Percentiles rank a stretch among this genome's conserved stretches.
phyloP scores from a whole-genome alignment of 768 basidiomycete genomes.

The Lactifluus pinguis region DNA sequence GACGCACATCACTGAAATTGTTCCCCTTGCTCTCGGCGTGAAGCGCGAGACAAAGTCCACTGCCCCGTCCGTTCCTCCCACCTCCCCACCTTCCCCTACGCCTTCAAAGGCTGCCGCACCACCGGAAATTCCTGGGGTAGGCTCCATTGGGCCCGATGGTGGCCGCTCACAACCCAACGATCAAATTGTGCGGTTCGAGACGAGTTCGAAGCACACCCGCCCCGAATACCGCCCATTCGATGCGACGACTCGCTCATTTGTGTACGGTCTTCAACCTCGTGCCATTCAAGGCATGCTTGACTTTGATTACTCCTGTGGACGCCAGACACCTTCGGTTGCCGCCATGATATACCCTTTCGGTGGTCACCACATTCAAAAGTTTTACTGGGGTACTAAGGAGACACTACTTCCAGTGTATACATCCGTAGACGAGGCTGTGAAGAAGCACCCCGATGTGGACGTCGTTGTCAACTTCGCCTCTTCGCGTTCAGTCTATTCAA shows the following conservation, averaged over 20 bases:
- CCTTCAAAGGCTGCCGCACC: conserved; percentile 30
- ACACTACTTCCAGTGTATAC: conserved; percentile 98
- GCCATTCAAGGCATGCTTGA: conserved; percentile 98
- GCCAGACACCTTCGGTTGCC: conserved; percentile 82
- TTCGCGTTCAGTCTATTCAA: conserved; percentile 87
- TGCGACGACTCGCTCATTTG: conserved; percentile 87
- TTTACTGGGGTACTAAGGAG: conserved; percentile 99
- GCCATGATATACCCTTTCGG: conserved; percentile 99
- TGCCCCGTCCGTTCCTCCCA: conserved; percentile 33
- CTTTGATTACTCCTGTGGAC: conserved; percentile 98
- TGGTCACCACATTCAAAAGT: conserved; percentile 99
- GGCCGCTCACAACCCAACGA: conserved; percentile 79
- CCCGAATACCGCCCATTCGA: conserved; percentile 91
- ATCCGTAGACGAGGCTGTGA: conserved; percentile 76
- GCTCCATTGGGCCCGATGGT: conserved; percentile 68
- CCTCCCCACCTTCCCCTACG: conserved; percentile 41
- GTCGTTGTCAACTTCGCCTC: conserved; percentile 98
- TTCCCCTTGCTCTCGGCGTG: conserved; percentile 93
- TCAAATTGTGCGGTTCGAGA: conserved; percentile 84
- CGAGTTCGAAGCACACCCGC: conserved; percentile 35
- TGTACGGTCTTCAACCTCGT: conserved; percentile 97
- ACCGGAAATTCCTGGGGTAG: conserved; percentile 38
- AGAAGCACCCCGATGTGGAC: conserved; percentile 94
- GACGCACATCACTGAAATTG: conserved; percentile 97
- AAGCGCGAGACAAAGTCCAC: conserved; percentile 40